Base-by-base conservation (phyloP, 257 asterid species). In the Primulina tabacum region DNA sequence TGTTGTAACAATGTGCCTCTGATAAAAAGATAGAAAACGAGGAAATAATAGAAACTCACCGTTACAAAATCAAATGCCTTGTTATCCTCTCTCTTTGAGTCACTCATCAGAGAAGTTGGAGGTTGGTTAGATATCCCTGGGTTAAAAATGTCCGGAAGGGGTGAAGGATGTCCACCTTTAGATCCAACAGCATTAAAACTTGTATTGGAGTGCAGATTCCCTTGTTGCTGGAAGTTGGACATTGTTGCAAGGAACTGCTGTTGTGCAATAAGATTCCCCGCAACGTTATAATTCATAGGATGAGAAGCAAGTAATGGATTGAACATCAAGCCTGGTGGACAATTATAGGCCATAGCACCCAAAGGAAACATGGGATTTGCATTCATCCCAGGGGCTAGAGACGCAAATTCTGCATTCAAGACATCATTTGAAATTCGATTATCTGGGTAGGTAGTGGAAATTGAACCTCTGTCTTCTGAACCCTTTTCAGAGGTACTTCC, bases 41-140 rank as follows among this genome's bases (percentile, higher is more conserved):
- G 55, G 70, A 32, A 57, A 30, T 37, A 61, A 68, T 12, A 61
- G 59, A 64, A 76, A 80, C 99, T 82, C 78, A 94, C 99, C 43
- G 96, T 88, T 77, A 94, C 92, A 82, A 94, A 94, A 83, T 94
- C 97, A 77, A 94, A 94, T 71, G 99, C 99, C 78, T 75, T 88
- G 0, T 87, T 85, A 4, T 89, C 95, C 85, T 88, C 97, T 84
- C 89, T 88, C 81, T 87, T 89, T 14, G 88, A 80, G 74, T 79
- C 84, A 56, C 75, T 88, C 92, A 88, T 90, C 79, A 86, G 69
- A 60, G 99, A 86, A 29, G 96, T 79, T 60, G 97, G 91, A 86
- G 90, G 86, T 78, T 87, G 92, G 70, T 79, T 70, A 60, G 89
- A 87, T 32, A 83, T 64, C 35, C 76, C 78, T 58, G 96, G 92